Base-by-base conservation (phyloP, 225 moss, liverwort and hornwort species). In the Anthoceros angustus region DNA sequence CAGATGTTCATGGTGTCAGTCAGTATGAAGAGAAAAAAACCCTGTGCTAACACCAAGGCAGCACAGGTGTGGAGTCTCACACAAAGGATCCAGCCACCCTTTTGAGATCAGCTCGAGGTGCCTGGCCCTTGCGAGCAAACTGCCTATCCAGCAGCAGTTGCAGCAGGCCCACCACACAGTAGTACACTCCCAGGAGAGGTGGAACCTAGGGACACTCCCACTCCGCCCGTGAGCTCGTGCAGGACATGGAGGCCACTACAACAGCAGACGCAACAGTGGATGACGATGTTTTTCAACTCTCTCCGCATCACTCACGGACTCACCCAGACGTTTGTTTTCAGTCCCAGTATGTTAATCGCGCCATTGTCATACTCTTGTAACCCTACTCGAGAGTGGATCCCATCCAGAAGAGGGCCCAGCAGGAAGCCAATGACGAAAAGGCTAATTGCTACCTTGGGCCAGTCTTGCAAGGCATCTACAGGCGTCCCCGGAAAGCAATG, bases 181-280 rank as follows among this genome's bases (percentile, higher is more conserved):
- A 98, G 87, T 92, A 98, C 25, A 89, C 78, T 25, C 98, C 98
- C 49, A 92, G 82, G 79, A 98, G 73, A 24, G 92, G 98, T 69
- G 85, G 85, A 5, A 98, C 84, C 98, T 98, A 81, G 62, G 50
- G 49, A 55, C 67, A 10, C 21, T 46, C 45, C 10, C 10, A 46
- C 16, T 46, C 12, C 16, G 55, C 5, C 23, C 23, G 18, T 23
- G 23, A 20, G 12, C 46, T 48, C 18, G 55, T 18, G 55, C 55
- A 55, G 16, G n/a, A 21, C 66, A 42, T 45, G 26, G 16, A 10
- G 10, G 63, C 16, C 40, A n/a, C 40, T 38, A 9, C 45, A 45
- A 11, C 3, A 67, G 42, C 42, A 21, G 14, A 42, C 18, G 11
- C 21, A 2, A 50, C 7, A 67, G 24, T 49, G n/a, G 12, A 66